These are phyloP conservation scores for Paecilomyces variotii DNA, from an alignment of 2,329 filamentous ascomycete genomes.

Conservation along the genomic window DNA sequence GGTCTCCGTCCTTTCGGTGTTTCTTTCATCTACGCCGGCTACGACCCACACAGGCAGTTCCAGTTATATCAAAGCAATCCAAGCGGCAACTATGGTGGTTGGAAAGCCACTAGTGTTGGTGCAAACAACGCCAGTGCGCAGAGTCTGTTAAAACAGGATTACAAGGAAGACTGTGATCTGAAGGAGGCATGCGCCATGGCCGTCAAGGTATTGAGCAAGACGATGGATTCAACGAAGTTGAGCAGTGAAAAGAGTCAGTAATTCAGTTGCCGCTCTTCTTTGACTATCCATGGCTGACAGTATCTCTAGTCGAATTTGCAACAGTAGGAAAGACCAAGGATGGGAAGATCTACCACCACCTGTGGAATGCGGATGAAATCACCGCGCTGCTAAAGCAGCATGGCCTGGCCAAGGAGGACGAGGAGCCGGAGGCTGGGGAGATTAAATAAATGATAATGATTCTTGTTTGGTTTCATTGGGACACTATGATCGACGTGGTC, in stretches of 20 bases:
- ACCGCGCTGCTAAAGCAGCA: slow-evolving; percentile 90
- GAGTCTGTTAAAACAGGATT: slow-evolving; percentile 96
- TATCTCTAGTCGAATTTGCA: slow-evolving; percentile 77
- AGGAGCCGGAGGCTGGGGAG: slow-evolving; percentile 55
- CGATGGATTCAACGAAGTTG: slow-evolving; percentile 98
- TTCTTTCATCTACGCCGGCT: slow-evolving; percentile 98
- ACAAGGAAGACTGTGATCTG: slow-evolving; percentile 95
- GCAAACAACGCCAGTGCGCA: slow-evolving; percentile 98
- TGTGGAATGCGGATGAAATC: slow-evolving; percentile 97
- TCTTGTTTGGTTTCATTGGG: background rate
- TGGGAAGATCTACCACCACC: slow-evolving; percentile 94
- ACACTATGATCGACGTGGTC: background rate
- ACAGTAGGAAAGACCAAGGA: slow-evolving; percentile 93
- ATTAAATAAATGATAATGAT: slow-evolving; percentile 17
- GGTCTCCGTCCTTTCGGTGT: slow-evolving; percentile 97
- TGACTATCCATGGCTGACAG: slow-evolving; percentile 9
- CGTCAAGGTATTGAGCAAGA: slow-evolving; percentile 99
- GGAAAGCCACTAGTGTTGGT: slow-evolving; percentile 97
- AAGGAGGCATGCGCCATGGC: slow-evolving; percentile 96
- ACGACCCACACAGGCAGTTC: slow-evolving; percentile 92
- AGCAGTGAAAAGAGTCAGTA: slow-evolving; percentile 96
- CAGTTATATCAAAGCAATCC: slow-evolving; percentile 99
- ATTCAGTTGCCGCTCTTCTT: background rate
- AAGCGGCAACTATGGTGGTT: slow-evolving; percentile 96
- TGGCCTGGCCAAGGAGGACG: slow-evolving; percentile 74